Conservation (phyloP, 768 basidiomycete species). For the Suillus spraguei region DNA sequence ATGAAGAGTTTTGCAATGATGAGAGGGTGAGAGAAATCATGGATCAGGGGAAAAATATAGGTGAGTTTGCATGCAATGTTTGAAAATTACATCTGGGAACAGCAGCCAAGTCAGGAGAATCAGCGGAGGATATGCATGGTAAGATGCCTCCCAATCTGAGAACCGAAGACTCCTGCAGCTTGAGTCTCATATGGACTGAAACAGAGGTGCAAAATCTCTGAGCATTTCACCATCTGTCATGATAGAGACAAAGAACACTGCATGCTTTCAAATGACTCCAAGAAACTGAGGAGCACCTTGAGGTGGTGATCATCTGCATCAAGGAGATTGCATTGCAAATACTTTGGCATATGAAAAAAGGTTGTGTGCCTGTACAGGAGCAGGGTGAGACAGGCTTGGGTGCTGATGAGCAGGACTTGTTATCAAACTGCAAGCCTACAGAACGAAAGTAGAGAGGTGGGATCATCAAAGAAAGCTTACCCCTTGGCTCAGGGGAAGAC, state of each 20-base stretch:
- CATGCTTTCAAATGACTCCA: neutral
- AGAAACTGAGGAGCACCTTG: neutral
- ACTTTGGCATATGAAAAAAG: neutral
- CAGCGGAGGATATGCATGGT: neutral
- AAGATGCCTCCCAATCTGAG: neutral
- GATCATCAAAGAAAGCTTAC: too few species aligned
- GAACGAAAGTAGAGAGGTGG: neutral
- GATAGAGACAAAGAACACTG: neutral
- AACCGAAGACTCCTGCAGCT: neutral
- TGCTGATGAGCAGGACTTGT: neutral
- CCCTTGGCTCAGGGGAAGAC: too few species aligned
- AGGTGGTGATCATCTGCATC: neutral
- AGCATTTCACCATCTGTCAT: neutral
- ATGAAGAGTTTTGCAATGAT: neutral
- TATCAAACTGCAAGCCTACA: neutral
- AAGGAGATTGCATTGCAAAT: neutral
- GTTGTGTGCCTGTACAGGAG: neutral
- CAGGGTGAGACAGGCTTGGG: neutral
- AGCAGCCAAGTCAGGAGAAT: neutral
- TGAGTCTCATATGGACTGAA: neutral
- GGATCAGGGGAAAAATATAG: neutral
- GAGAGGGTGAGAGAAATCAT: neutral
- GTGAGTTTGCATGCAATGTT: neutral
- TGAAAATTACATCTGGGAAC: neutral
- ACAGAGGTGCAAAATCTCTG: neutral